Percentiles rank a stretch among this genome's conserved stretches.
These are phyloP conservation scores for Monosporascus sp. DNA, from an alignment of 2,329 filamentous ascomycete species.

Conservation along the genomic window DNA sequence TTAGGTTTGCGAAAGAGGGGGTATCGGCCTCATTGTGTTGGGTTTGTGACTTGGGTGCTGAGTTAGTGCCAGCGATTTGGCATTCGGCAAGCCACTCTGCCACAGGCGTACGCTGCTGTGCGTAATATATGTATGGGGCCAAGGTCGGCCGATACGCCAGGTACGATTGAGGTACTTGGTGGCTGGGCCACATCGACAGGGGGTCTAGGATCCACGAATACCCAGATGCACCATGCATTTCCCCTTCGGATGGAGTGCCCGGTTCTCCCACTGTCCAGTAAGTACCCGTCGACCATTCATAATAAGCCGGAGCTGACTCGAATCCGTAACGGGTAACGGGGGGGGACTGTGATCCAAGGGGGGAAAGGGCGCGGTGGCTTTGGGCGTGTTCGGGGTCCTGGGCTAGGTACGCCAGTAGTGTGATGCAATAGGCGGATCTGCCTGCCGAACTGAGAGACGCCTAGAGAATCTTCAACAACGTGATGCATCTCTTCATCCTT, in stretches of 20 bases:
- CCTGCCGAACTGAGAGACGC: neutral
- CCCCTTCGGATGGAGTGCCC: constrained; percentile 13
- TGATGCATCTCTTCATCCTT: neutral
- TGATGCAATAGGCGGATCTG: neutral
- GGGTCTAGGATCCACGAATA: constrained; percentile 13
- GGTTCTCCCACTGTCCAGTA: neutral
- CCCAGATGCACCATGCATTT: constrained; percentile 18
- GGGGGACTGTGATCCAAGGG: no score
- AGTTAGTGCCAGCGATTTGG: no score
- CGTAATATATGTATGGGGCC: no score
- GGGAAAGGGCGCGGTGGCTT: no score
- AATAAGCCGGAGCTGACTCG: neutral
- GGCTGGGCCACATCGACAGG: neutral
- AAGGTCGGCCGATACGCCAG: no score
- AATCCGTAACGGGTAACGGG: no score
- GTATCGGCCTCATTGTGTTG: no score
- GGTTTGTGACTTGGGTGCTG: no score
- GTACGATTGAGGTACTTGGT: neutral
- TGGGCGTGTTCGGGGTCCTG: no score
- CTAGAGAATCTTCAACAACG: neutral
- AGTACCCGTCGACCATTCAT: constrained; percentile 1
- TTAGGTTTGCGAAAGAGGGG: no score
- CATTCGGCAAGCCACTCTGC: no score
- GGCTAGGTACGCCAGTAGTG: neutral
- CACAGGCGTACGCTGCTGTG: no score